Percentiles rank a stretch among this genome's conserved stretches.
Evolutionary conservation across 2,329 filamentous ascomycete species (phyloP).

Genomic region (Bipolaris oryzae): DNA sequence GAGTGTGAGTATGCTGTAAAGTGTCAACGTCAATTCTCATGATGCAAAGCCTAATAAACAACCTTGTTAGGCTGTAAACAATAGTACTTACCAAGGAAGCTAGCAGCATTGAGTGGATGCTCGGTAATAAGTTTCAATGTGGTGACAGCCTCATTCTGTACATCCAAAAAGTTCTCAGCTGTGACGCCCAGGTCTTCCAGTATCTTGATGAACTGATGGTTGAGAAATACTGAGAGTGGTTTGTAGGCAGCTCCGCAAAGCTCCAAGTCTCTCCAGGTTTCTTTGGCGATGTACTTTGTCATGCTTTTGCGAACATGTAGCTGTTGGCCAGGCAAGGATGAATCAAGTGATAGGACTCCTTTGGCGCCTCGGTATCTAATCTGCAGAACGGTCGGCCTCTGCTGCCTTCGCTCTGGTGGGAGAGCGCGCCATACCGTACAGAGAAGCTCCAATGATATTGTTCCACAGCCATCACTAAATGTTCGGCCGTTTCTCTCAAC

Average conservation of each 20-base stretch:
- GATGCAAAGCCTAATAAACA: not conserved
- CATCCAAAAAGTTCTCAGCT: slow-evolving; percentile 63
- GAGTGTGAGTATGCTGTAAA: slow-evolving; percentile 60
- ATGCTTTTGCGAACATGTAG: slow-evolving; percentile 74
- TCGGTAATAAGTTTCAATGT: slow-evolving; percentile 65
- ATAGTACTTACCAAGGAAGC: slow-evolving; percentile 59
- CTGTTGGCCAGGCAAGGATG: slow-evolving; percentile 59
- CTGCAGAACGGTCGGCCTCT: slow-evolving; percentile 61
- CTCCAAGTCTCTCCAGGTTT: slow-evolving; percentile 62
- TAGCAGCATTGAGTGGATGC: slow-evolving; percentile 65
- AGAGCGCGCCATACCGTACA: slow-evolving; percentile 64
- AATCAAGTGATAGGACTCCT: slow-evolving; percentile 65
- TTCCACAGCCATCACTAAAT: slow-evolving; percentile 83
- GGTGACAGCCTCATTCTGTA: slow-evolving; percentile 68
- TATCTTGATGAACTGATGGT: slow-evolving; percentile 84
- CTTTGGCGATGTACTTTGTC: slow-evolving; percentile 70
- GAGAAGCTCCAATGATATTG: slow-evolving; percentile 67
- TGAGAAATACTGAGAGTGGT: slow-evolving; percentile 73
- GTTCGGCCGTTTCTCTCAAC: slow-evolving; percentile 62
- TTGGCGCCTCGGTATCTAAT: slow-evolving; percentile 77
- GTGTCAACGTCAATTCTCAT: not conserved
- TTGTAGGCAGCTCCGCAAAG: slow-evolving; percentile 73
- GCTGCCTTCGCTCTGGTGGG: slow-evolving; percentile 50
- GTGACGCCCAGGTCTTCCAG: slow-evolving; percentile 75
- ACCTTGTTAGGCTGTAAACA: not conserved